Evolutionary conservation across 495 filamentous ascomycete genomes (phyloP).

Genomic region (Talaromyces borbonicus): DNA sequence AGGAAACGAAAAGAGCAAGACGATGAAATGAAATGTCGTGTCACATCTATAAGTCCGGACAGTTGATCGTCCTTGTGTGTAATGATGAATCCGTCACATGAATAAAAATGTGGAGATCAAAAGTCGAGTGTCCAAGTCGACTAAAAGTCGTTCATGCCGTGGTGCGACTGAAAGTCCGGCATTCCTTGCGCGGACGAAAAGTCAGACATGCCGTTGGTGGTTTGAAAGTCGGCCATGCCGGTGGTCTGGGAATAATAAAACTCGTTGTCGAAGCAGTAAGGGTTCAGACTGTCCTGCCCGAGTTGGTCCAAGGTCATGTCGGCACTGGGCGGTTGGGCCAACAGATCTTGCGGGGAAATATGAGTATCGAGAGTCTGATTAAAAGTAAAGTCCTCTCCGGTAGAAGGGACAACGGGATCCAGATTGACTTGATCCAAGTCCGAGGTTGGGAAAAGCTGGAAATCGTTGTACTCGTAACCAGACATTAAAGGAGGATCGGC

Average conservation of each 20-base stretch:
- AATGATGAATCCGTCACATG: background rate
- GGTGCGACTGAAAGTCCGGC: background rate
- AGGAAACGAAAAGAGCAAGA: background rate
- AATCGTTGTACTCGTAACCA: constrained; percentile 16
- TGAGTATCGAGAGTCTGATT: background rate
- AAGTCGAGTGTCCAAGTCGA: background rate
- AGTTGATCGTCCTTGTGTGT: constrained; percentile 1
- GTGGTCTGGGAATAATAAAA: constrained; percentile 4
- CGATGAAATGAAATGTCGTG: background rate
- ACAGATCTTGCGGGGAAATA: background rate
- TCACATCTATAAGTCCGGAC: background rate
- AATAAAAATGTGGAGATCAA: background rate
- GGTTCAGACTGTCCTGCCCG: constrained; percentile 1
- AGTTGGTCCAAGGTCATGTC: constrained; percentile 7
- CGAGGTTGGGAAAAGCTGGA: constrained; percentile 16
- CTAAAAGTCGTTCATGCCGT: constrained; percentile 3
- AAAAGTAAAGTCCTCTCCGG: background rate
- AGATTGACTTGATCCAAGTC: constrained; percentile 2
- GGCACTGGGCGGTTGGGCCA: constrained; percentile 2
- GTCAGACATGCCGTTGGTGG: background rate
- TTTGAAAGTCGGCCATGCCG: constrained; percentile 1
- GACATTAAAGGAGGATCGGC: constrained; percentile 19
- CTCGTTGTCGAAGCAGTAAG: constrained; percentile 7
- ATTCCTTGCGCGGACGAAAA: background rate
- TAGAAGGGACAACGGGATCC: background rate